Evolutionary conservation across 2,329 filamentous ascomycete genomes (phyloP).

Genomic region (Aspergillus calidoustus): DNA sequence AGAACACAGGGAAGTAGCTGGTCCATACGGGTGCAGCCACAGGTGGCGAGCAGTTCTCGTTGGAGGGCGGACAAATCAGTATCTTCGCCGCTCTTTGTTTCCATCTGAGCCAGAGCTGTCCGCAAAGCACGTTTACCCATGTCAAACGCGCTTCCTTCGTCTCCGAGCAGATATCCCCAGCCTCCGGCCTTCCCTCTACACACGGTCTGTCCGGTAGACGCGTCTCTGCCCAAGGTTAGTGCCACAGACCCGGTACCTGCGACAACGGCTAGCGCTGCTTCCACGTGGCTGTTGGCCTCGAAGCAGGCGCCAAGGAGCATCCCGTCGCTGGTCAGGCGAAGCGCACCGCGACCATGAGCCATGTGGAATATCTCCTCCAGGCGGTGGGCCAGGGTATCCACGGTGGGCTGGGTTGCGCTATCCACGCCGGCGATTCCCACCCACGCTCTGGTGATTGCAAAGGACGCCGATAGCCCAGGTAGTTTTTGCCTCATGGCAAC

Average conservation of each 20-base stretch:
- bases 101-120: background rate
- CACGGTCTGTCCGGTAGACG: slow-evolving; percentile 22
- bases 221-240: slow-evolving; percentile 39
- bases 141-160: slow-evolving; percentile 50
- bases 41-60: background rate
- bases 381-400: slow-evolving; percentile 25
- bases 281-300: slow-evolving; percentile 15
- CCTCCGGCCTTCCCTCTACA: slow-evolving; percentile 43
- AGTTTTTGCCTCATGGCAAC: background rate
- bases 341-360: background rate
- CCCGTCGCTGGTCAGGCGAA: slow-evolving; percentile 48
- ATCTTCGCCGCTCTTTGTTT: background rate
- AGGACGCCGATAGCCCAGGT: background rate
- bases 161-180: slow-evolving; percentile 51
- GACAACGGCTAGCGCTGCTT: slow-evolving; percentile 42
- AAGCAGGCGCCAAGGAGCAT: slow-evolving; percentile 42
- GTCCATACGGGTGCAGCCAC: background rate
- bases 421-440: slow-evolving; percentile 49
- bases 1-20: background rate
- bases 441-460: slow-evolving; percentile 35
- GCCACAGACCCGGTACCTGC: slow-evolving; percentile 51
- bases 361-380: slow-evolving; percentile 33
- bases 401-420: slow-evolving; percentile 33
- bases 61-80: no score
- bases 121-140: slow-evolving; percentile 35